These are phyloP conservation scores for Fragilaria radians DNA, from an alignment of 108 stramenopile species.

Conservation along the genomic window DNA sequence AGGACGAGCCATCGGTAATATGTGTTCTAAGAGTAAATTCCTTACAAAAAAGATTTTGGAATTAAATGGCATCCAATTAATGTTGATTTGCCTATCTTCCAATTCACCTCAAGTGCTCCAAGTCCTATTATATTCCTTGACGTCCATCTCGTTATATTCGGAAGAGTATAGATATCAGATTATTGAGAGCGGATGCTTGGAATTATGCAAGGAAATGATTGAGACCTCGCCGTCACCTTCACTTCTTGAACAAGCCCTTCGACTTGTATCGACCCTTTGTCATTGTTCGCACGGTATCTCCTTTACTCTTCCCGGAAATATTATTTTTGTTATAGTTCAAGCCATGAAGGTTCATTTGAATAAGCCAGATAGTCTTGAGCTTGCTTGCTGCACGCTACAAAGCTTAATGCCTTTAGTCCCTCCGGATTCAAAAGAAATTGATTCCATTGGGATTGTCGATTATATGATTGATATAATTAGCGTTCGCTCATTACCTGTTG, in stretches of 20 bases:
- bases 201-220: neutral
- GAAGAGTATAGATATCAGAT: neutral
- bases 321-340: constrained; percentile 10
- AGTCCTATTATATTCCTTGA: neutral
- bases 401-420: neutral
- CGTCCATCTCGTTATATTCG: neutral
- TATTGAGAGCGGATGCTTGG: constrained; percentile 1
- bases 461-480: neutral
- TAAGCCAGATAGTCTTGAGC: neutral
- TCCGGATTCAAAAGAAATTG: neutral
- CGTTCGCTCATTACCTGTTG: neutral
- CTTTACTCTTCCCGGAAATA: constrained; percentile 8
- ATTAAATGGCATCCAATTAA: neutral
- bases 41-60: constrained; percentile 2
- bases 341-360: neutral
- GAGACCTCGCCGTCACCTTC: neutral
- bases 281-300: neutral
- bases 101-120: neutral
- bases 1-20: neutral
- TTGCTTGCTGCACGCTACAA: neutral
- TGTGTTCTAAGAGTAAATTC: constrained; percentile 8
- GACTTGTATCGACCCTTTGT: constrained; percentile 6
- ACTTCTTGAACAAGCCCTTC: neutral
- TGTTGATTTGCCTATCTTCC: neutral
- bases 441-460: neutral